A percentile compares a stretch with the other conserved stretches of the same genome.
phyloP scores from a whole-genome alignment of 2,329 filamentous ascomycete genomes.

The Periglandula ipomoeae region DNA sequence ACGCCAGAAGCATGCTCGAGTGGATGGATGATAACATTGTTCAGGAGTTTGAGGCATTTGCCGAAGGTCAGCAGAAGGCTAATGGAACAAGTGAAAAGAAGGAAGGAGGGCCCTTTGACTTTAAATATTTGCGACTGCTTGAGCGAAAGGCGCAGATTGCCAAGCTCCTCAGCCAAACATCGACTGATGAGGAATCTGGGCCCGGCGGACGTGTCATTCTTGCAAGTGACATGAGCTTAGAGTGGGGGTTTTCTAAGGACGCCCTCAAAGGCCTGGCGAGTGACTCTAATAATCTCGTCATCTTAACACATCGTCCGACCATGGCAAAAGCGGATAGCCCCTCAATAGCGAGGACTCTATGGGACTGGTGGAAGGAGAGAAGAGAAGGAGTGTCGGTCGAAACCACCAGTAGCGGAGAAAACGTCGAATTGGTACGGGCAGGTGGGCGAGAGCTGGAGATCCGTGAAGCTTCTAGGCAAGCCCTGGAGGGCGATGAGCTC shows the following conservation, averaged over 20 bases:
- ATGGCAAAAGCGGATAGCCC: conserved; percentile 29
- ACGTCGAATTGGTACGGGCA: conserved; percentile 57
- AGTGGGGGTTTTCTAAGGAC: conserved; percentile 91
- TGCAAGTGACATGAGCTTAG: conserved; percentile 79
- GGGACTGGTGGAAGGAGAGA: conserved; percentile 68
- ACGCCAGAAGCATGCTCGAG: conserved; percentile 91
- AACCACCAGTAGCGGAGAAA: conserved; percentile 42
- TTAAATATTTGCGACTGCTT: conserved; percentile 73
- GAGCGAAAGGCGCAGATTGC: conserved; percentile 76
- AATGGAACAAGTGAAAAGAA: conserved; percentile 41
- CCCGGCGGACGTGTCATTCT: conserved; percentile 65
- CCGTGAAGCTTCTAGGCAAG: conserved; percentile 49
- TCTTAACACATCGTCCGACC: conserved; percentile 71
- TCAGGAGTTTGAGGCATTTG: conserved; percentile 75
- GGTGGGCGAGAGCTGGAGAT: conserved; percentile 54
- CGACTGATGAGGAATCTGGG: conserved; percentile 29
- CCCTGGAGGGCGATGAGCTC: conserved; percentile 68
- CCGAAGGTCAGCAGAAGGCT: conserved; percentile 39
- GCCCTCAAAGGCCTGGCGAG: conserved; percentile 64
- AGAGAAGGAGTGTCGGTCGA: conserved; percentile 55
- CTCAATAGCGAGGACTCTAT: conserved; percentile 65
- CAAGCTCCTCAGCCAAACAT: conserved; percentile 45
- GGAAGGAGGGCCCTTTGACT: conserved; percentile 72
- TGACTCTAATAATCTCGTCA: conserved; percentile 72
- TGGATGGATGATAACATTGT: conserved; percentile 99